A percentile compares a stretch with the other conserved stretches of the same genome.
These are phyloP conservation scores for Citrus medica DNA, from an alignment of 345 rosid genomes.

Conservation along the genomic window DNA sequence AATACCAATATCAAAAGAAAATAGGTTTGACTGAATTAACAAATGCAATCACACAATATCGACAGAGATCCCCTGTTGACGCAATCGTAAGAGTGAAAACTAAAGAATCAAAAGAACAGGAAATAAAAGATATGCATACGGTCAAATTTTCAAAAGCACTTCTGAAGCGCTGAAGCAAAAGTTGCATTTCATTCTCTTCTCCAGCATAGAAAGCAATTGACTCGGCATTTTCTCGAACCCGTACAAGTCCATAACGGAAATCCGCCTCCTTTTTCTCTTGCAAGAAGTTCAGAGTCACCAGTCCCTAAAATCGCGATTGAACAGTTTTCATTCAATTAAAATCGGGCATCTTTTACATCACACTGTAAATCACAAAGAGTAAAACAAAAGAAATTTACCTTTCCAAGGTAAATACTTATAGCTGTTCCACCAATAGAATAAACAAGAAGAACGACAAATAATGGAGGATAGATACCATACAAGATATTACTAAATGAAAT, in stretches of 20 bases:
- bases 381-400: constrained; percentile 37
- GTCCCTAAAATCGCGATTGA: constrained; percentile 51
- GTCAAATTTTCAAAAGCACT: constrained; percentile 86
- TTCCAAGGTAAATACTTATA: constrained; percentile 78
- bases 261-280: constrained; percentile 99
- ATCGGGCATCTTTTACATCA: background rate
- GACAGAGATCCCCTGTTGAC: background rate
- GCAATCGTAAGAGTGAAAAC: background rate
- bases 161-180: constrained; percentile 80
- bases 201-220: constrained; percentile 95
- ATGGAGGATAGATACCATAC: constrained; percentile 86
- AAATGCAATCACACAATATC: background rate
- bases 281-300: constrained; percentile 83
- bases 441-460: constrained; percentile 70
- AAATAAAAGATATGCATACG: constrained; percentile 34
- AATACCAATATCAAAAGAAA: background rate
- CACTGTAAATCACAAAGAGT: background rate
- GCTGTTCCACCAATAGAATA: constrained; percentile 91
- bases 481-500: constrained; percentile 93
- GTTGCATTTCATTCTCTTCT: constrained; percentile 85
- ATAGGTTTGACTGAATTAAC: background rate
- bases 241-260: constrained; percentile 93
- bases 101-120: constrained; percentile 9
- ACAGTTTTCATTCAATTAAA: constrained; percentile 6
- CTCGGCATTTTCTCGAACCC: constrained; percentile 97